phyloP scores from a whole-genome alignment of 768 basidiomycete species.

The Leucocoprinus birnbaumii region DNA sequence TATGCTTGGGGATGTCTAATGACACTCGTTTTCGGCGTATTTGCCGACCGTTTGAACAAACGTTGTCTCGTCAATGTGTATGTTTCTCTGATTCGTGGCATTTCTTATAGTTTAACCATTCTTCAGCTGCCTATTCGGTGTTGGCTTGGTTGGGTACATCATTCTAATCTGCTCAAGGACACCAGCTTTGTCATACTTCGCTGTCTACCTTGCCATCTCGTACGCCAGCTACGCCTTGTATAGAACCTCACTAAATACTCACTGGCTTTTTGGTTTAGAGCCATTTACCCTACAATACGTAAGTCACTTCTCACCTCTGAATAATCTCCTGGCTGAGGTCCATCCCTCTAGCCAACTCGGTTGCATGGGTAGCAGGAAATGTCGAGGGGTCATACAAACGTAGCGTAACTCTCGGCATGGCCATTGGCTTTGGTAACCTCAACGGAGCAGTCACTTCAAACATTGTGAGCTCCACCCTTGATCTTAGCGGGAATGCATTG shows the following conservation, averaged over 20 bases:
- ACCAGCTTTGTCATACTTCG: constrained; percentile 69
- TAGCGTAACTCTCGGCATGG: constrained; percentile 65
- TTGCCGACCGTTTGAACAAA: constrained; percentile 58
- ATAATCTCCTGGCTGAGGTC: neutral
- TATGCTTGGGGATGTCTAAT: constrained; percentile 72
- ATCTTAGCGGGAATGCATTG: neutral
- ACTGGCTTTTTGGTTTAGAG: constrained; percentile 24
- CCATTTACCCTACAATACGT: constrained; percentile 53
- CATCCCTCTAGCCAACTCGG: constrained; percentile 17
- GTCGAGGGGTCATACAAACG: constrained; percentile 76
- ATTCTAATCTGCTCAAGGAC: constrained; percentile 60
- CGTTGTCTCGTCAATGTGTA: constrained; percentile 63
- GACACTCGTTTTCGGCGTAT: constrained; percentile 58
- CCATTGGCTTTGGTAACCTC: constrained; percentile 66
- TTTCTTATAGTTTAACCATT: neutral
- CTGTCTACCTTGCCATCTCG: constrained; percentile 69
- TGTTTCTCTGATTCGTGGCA: constrained; percentile 21
- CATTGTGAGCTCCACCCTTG: constrained; percentile 41
- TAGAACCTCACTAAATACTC: neutral
- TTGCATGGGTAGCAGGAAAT: constrained; percentile 70
- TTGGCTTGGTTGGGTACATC: constrained; percentile 56
- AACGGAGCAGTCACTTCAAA: constrained; percentile 70
- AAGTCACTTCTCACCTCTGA: constrained; percentile 17
- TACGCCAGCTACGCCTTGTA: constrained; percentile 28
- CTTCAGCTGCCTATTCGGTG: constrained; percentile 21